Conservation (phyloP, 2,329 filamentous ascomycete genomes). For the Aspergillus sojae region DNA sequence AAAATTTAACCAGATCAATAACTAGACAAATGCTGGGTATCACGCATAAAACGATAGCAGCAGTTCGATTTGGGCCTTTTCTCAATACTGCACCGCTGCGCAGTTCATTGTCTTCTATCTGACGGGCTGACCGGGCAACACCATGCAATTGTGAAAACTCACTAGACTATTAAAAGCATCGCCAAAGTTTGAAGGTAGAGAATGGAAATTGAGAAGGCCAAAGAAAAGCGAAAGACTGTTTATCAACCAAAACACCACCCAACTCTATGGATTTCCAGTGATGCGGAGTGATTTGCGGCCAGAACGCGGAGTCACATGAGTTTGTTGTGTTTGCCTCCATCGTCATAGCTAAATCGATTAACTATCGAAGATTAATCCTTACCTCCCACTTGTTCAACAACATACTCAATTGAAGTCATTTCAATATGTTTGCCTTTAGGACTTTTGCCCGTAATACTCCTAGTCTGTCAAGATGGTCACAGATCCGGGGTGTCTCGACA, state of each 20-base stretch:
- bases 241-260: not conserved
- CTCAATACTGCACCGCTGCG: not conserved
- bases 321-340: constrained; percentile 32
- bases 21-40: not conserved
- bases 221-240: not conserved
- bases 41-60: not conserved
- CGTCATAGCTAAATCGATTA: constrained; percentile 14
- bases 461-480: constrained; percentile 24
- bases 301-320: constrained; percentile 31
- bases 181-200: not conserved
- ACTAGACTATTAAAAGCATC: not conserved
- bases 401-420: not conserved
- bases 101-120: constrained; percentile 1
- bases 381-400: not conserved
- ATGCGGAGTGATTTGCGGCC: constrained; percentile 4
- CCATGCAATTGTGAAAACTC: not conserved
- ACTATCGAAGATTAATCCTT: not conserved
- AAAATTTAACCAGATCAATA: not conserved
- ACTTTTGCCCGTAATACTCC: constrained; percentile 23
- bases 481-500: constrained; percentile 38
- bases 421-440: constrained; percentile 30
- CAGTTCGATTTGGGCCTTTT: constrained; percentile 4
- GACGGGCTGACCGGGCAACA: not conserved
- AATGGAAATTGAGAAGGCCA: not conserved
- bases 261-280: not conserved